Base-by-base conservation (phyloP, 2,329 filamentous ascomycete genomes). In the Fusarium tricinctum region DNA sequence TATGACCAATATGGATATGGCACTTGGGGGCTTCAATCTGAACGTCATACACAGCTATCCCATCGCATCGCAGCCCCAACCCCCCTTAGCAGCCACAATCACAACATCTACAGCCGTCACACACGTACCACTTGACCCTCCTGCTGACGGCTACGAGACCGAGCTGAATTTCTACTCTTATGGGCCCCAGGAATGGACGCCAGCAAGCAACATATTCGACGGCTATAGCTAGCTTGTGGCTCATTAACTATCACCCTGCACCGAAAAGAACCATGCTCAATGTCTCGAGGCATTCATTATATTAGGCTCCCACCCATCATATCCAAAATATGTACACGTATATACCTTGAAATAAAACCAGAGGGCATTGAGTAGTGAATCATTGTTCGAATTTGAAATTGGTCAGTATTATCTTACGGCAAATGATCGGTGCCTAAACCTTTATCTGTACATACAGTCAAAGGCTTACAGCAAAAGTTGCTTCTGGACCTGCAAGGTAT, bases 111-210 rank as follows among this genome's bases (percentile, higher is more conserved):
- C 50, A 4, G 38, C 26, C 5, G 42, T 60, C 14, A 42, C 57
- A 20, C 45, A 54, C 8, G 67, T 38, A 5, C 39, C 63, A 12
- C 60, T 68, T 20, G 65, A 73, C 4, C 76, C 78, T n/a, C 71
- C 75, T 9, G 79, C 79, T 43, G 83, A 85, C 56, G 83, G 83
- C 3, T 85, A 81, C 60, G 81, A 84, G 63, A 76, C 73, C 10
- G 83, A 85, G 70, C 69, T 85, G 51, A 81, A 81, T 62, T 79
- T 78, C 46, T 81, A 81, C 55, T 78, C 83, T 23, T 76, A 82
- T 39, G 82, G 82, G 3, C 73, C 77, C 2, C 66, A 68, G 22
- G 66, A 73, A 23, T 73, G 71, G 72, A 28, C 72, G 32, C 57
- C 66, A 8, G 43, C 58, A 14, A 66, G 38, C 4, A 68, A 70